phyloP scores from a whole-genome alignment of 164 flowering plant genomes.

The Liquidambar formosana region DNA sequence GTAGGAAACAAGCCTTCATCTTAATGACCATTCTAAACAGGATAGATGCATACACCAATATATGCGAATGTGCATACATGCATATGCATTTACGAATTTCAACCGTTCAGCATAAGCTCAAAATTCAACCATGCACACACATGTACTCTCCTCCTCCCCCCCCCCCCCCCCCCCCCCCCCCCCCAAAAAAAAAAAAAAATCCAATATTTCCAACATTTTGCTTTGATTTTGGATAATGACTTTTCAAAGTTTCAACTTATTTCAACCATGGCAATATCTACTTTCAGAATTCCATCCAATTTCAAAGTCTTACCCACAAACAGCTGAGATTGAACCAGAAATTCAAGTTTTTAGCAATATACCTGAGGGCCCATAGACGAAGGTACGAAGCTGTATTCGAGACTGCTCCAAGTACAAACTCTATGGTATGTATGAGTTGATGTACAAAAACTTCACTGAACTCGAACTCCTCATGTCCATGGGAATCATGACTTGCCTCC shows the following conservation, averaged over 20 bases:
- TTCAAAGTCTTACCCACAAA: background rate
- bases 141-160: too few species aligned
- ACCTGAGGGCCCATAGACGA: constrained; percentile 99
- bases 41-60: too few species aligned
- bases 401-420: constrained; percentile 97
- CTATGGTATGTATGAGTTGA: constrained; percentile 96
- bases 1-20: background rate
- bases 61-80: background rate
- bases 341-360: constrained; percentile 3
- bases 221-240: background rate
- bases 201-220: too few species aligned
- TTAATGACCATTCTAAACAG: background rate
- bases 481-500: constrained; percentile 58
- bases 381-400: constrained; percentile 99
- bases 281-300: background rate
- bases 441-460: constrained; percentile 97
- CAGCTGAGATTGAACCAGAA: background rate
- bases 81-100: background rate
- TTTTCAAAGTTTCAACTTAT: background rate
- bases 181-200: too few species aligned
- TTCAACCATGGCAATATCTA: background rate
- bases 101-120: background rate
- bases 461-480: constrained; percentile 89
- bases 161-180: too few species aligned
- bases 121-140: too few species aligned